These are phyloP conservation scores for Candida glucosophila DNA, from an alignment of 1,139 yeast genomes.

Conservation along the genomic window DNA sequence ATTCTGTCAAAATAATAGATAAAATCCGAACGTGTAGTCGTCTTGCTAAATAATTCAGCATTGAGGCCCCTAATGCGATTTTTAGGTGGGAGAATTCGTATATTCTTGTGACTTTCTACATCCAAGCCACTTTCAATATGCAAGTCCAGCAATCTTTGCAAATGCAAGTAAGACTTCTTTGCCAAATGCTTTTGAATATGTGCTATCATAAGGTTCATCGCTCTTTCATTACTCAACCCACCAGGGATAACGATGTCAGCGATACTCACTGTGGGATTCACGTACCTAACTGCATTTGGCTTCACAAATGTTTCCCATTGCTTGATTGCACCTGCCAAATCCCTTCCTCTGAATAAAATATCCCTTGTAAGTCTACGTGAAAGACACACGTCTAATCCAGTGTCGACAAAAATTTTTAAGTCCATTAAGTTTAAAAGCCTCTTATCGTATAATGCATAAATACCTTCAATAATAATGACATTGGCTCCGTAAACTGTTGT, in stretches of 20 bases:
- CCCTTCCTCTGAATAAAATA: slow-evolving; percentile 78
- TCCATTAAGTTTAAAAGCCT: slow-evolving; percentile 72
- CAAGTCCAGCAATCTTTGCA: slow-evolving; percentile 47
- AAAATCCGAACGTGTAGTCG: slow-evolving; percentile 63
- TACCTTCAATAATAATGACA: slow-evolving; percentile 86
- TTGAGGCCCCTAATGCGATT: slow-evolving; percentile 69
- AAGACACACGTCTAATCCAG: slow-evolving; percentile 85
- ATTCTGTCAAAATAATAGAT: slow-evolving; percentile 80
- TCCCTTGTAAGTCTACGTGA: slow-evolving; percentile 85
- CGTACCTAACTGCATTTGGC: slow-evolving; percentile 76
- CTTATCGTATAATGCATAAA: slow-evolving; percentile 73
- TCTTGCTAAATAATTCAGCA: slow-evolving; percentile 53
- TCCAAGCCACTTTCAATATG: slow-evolving; percentile 33
- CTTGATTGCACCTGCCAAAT: slow-evolving; percentile 66
- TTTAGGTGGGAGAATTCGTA: slow-evolving; percentile 41
- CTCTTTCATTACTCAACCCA: slow-evolving; percentile 75
- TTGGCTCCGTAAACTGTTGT: slow-evolving; percentile 90
- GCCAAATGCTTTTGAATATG: slow-evolving; percentile 71
- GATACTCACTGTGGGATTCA: slow-evolving; percentile 67
- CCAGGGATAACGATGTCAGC: slow-evolving; percentile 88
- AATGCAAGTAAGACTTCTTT: slow-evolving; percentile 57
- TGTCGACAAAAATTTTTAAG: slow-evolving; percentile 82
- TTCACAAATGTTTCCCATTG: slow-evolving; percentile 92
- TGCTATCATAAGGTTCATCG: slow-evolving; percentile 67
- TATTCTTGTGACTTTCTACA: slow-evolving; percentile 18